Conservation (phyloP, 78 protist species). For the Diacronema lutheri region DNA sequence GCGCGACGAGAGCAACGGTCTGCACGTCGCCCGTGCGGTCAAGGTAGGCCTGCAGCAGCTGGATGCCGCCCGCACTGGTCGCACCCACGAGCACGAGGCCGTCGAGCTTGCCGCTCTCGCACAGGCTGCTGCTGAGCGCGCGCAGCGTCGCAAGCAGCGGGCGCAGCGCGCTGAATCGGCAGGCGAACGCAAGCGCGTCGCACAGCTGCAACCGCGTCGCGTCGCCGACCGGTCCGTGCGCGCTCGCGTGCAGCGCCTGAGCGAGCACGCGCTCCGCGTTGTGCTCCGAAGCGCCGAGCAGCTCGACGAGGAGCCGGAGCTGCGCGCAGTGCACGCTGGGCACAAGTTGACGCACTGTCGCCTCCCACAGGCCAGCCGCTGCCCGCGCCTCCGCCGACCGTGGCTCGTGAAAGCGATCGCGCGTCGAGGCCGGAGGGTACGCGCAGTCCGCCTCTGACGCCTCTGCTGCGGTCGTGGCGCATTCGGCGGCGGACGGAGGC, state of each 20-base stretch:
- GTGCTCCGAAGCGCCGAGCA: not conserved
- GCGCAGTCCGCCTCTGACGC: too few relatives aligned
- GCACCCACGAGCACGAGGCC: not conserved
- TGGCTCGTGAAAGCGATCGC: too few relatives aligned
- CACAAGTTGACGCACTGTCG: too few relatives aligned
- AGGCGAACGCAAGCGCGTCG: conserved; percentile 63
- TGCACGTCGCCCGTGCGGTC: conserved; percentile 81
- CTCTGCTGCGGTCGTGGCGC: too few relatives aligned
- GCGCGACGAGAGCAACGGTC: conserved; percentile 44
- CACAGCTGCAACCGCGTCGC: conserved; percentile 37
- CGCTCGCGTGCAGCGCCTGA: not conserved
- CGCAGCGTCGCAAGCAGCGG: too few relatives aligned
- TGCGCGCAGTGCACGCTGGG: not conserved
- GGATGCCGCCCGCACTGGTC: not conserved
- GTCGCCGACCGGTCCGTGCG: not conserved
- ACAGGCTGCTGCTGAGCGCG: not conserved
- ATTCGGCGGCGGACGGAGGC: too few relatives aligned
- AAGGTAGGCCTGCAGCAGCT: conserved; percentile 60
- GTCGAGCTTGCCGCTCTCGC: not conserved
- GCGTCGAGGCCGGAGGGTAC: too few relatives aligned
- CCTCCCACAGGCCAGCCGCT: too few relatives aligned
- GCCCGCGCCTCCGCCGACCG: too few relatives aligned
- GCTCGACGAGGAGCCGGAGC: not conserved
- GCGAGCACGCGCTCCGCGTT: not conserved
- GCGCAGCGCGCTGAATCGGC: conserved; percentile 47